A percentile compares a stretch with the other conserved stretches of the same genome.
phyloP scores from a whole-genome alignment of 257 asterid species.

The Apocynum venetum region DNA sequence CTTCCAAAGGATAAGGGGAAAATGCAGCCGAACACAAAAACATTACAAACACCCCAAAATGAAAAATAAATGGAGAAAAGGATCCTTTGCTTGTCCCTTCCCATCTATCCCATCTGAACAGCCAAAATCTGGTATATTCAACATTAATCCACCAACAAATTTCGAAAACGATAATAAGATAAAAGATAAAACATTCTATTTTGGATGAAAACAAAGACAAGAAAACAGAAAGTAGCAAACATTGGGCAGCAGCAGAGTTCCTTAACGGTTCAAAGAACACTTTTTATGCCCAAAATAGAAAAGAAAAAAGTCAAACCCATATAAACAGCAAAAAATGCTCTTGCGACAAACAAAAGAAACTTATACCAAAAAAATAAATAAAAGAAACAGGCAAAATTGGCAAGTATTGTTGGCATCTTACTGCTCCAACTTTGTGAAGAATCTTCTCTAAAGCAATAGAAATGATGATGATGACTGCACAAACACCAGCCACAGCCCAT shows the following conservation, averaged over 20 bases:
- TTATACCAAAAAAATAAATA: neutral
- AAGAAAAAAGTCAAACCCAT: slow-evolving; percentile 12
- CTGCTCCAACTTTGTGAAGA: slow-evolving; percentile 75
- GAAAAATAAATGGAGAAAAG: too few relatives aligned
- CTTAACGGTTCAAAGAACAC: neutral
- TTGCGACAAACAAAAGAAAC: neutral
- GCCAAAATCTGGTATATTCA: neutral
- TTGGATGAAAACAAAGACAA: neutral
- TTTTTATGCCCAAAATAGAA: neutral
- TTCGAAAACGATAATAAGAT: neutral
- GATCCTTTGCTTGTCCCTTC: neutral
- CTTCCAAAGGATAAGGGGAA: neutral
- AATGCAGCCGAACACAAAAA: neutral
- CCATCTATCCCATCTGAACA: neutral
- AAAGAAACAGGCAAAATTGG: neutral
- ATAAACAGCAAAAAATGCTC: neutral
- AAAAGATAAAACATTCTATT: neutral
- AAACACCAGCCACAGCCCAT: slow-evolving; percentile 93
- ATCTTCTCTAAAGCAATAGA: slow-evolving; percentile 68
- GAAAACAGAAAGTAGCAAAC: neutral
- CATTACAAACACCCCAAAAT: neutral
- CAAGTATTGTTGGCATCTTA: slow-evolving; percentile 14
- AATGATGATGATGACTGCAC: slow-evolving; percentile 64
- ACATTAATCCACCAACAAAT: neutral
- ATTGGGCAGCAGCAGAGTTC: neutral